Evolutionary conservation across 108 stramenopile genomes (phyloP).

Genomic region (Cyclostephanos tholiformis): DNA sequence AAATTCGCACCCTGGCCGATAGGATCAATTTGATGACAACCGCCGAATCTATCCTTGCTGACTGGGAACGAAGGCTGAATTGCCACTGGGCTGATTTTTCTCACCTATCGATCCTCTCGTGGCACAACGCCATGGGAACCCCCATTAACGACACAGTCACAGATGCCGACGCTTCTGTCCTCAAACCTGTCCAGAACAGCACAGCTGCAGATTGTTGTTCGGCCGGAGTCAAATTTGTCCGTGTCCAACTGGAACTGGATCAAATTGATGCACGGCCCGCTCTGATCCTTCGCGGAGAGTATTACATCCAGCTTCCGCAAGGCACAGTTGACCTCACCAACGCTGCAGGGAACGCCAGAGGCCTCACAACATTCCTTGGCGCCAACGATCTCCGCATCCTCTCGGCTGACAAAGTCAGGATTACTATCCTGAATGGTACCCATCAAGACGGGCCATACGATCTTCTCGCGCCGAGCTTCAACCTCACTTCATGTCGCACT

Average conservation of each 20-base stretch:
- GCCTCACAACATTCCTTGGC: slow-evolving; percentile 9
- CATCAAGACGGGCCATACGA: background rate
- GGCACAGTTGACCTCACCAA: background rate
- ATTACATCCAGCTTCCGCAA: slow-evolving; percentile 2
- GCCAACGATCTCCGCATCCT: slow-evolving; percentile 10
- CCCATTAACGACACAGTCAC: background rate
- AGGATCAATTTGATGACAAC: background rate
- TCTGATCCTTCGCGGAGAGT: background rate
- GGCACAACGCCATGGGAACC: background rate
- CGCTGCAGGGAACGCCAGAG: background rate
- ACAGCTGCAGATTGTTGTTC: background rate
- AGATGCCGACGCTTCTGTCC: background rate
- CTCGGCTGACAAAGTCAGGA: background rate
- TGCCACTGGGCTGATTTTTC: background rate
- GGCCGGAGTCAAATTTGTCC: background rate
- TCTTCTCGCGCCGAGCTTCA: slow-evolving; percentile 3
- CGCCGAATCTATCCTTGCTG: background rate
- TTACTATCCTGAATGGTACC: background rate
- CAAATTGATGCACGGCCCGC: background rate
- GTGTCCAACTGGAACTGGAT: background rate
- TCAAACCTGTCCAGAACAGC: background rate
- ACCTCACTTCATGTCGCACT: background rate
- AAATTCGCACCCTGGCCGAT: background rate
- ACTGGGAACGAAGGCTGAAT: background rate
- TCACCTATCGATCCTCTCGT: background rate